phyloP scores from a whole-genome alignment of 495 filamentous ascomycete genomes.

The Sordaria brevicollis region DNA sequence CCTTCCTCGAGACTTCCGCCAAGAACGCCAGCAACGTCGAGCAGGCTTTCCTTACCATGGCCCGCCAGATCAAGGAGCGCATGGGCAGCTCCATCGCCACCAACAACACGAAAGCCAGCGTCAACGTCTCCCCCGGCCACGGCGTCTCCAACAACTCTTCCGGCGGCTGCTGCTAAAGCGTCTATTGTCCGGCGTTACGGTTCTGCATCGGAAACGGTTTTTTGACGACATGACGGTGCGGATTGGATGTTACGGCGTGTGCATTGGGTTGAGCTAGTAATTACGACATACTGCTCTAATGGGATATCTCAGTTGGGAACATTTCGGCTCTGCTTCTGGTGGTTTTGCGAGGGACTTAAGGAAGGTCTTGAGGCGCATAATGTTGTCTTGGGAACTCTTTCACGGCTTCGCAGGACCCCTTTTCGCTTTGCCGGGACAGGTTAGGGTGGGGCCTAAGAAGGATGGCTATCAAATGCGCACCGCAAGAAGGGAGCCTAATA shows the following conservation, averaged over 20 bases:
- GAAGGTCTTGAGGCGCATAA: neutral
- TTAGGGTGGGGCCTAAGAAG: neutral
- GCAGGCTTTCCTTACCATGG: constrained; percentile 99
- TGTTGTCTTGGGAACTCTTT: neutral
- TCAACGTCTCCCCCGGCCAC: constrained; percentile 88
- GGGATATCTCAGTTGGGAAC: neutral
- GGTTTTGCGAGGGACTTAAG: neutral
- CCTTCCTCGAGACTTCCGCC: constrained; percentile 98
- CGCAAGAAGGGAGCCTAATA: neutral
- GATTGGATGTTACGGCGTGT: constrained; percentile 8
- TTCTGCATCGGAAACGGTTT: constrained; percentile 20
- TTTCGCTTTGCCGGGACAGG: neutral
- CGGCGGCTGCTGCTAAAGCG: constrained; percentile 83
- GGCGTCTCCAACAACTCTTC: constrained; percentile 86
- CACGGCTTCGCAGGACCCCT: neutral
- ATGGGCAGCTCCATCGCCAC: constrained; percentile 93
- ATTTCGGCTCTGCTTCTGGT: neutral
- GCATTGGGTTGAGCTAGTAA: constrained; percentile 11
- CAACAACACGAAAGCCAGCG: constrained; percentile 96
- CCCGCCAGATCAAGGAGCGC: constrained; percentile 98
- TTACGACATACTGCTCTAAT: neutral
- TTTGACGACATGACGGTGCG: constrained; percentile 11
- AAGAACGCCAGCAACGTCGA: constrained; percentile 99
- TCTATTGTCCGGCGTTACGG: constrained; percentile 8
- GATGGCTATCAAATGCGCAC: neutral